Evolutionary conservation across 2,329 filamentous ascomycete genomes (phyloP).

Genomic region (Blumeria graminis): DNA sequence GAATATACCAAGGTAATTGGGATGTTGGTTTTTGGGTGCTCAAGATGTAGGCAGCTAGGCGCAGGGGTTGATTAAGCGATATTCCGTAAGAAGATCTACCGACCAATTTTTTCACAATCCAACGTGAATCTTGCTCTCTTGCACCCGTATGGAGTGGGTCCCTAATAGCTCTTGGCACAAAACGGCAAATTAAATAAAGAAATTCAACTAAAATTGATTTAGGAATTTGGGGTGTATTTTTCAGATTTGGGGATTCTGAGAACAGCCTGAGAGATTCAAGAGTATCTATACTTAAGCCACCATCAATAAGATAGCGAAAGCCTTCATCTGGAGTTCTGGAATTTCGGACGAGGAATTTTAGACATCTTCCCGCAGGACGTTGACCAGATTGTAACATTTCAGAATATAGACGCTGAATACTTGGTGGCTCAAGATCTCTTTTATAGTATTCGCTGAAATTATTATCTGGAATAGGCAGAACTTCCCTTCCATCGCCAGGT

Average conservation of each 20-base stretch:
- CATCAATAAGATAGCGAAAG: conserved; percentile 25
- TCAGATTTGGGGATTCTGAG: background rate
- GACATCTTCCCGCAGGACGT: conserved; percentile 23
- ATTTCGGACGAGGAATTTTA: conserved; percentile 30
- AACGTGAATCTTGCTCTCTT: background rate
- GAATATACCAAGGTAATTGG: conserved; percentile 20
- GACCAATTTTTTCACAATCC: background rate
- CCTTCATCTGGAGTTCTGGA: conserved; percentile 24
- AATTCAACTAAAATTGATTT: background rate
- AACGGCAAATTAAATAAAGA: conserved; percentile 1
- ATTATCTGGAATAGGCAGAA: conserved; percentile 27
- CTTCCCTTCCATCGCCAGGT: conserved; percentile 36
- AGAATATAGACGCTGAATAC: conserved; percentile 30
- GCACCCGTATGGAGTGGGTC: background rate
- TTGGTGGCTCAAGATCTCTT: conserved; percentile 35
- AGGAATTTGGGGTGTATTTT: background rate
- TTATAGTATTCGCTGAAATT: conserved; percentile 42
- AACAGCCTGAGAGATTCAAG: background rate
- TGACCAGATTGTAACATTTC: conserved; percentile 29
- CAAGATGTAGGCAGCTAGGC: conserved; percentile 7
- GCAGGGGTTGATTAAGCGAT: conserved; percentile 4
- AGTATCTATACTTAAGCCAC: conserved; percentile 8
- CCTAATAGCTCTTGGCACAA: background rate
- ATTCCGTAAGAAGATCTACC: background rate
- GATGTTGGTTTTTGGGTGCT: conserved; percentile 4